Evolutionary conservation across 1,284 basidiomycete genomes (phyloP).

Genomic region (Abortiporus biennis): DNA sequence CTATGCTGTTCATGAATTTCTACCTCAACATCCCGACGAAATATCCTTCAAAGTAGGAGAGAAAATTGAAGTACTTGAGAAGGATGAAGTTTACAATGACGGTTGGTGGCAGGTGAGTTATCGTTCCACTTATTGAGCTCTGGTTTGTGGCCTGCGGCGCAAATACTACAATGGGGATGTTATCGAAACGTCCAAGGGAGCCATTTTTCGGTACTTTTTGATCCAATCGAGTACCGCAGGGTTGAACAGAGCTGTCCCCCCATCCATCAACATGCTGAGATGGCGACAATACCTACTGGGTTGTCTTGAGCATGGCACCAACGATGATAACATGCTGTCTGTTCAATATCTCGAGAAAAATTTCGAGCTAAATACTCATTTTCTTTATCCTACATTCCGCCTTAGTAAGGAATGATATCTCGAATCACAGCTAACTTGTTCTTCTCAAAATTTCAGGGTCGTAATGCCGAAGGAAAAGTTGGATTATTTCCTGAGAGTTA

Average conservation of each 20-base stretch:
- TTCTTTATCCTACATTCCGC: background rate
- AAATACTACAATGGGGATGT: too few relatives aligned
- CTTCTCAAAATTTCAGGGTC: slow-evolving; percentile 54
- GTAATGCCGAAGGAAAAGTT: slow-evolving; percentile 73
- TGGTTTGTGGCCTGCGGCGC: too few relatives aligned
- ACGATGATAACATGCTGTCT: too few relatives aligned
- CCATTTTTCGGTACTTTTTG: too few relatives aligned
- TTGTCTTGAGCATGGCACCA: too few relatives aligned
- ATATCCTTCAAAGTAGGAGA: slow-evolving; percentile 85
- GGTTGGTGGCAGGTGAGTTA: slow-evolving; percentile 97
- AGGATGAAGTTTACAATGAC: slow-evolving; percentile 90
- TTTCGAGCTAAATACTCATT: too few relatives aligned
- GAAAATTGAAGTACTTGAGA: slow-evolving; percentile 85
- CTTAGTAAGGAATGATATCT: background rate
- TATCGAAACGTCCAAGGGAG: too few relatives aligned
- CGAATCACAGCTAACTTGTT: slow-evolving; percentile 14
- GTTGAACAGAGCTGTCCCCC: too few relatives aligned
- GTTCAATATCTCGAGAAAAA: too few relatives aligned
- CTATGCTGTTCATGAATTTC: slow-evolving; percentile 82
- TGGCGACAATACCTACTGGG: too few relatives aligned
- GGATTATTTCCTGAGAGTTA: slow-evolving; percentile 94
- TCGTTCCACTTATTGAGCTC: slow-evolving; percentile 6
- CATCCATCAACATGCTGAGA: too few relatives aligned
- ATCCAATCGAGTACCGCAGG: too few relatives aligned
- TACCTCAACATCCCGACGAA: slow-evolving; percentile 93